phyloP scores from a whole-genome alignment of 2,329 filamentous ascomycete species.

The Trichoderma guizhouense region DNA sequence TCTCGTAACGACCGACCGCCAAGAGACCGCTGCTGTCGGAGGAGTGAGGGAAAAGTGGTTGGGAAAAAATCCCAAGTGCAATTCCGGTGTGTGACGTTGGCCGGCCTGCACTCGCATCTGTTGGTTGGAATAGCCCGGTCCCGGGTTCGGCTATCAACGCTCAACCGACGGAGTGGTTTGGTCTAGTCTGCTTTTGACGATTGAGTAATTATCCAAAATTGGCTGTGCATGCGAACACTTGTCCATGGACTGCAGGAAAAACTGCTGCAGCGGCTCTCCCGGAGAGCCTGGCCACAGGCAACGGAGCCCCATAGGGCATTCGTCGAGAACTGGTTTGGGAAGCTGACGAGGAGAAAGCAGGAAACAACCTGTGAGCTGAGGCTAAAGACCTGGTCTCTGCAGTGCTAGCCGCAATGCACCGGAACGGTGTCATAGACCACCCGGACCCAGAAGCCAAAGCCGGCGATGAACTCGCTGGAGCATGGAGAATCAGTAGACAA shows the following conservation, averaged over 20 bases:
- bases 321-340: neutral
- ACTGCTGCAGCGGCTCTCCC: neutral
- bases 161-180: neutral
- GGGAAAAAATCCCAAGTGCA: neutral
- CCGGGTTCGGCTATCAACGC: neutral
- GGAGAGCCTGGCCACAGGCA: neutral
- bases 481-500: neutral
- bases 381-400: neutral
- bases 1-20: neutral
- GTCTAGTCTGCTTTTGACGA: neutral
- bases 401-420: neutral
- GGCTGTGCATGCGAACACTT: neutral
- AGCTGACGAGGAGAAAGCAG: neutral
- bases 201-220: neutral
- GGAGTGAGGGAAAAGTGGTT: neutral
- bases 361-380: neutral
- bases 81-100: neutral
- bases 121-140: neutral
- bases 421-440: neutral
- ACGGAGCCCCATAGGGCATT: neutral
- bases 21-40: neutral
- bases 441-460: neutral
- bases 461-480: neutral
- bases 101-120: neutral
- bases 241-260: neutral